Evolutionary conservation across 1,284 basidiomycete genomes (phyloP), one percentile per base, ranked within the genome.

Genomic region (Malassezia yamatoensis): DNA sequence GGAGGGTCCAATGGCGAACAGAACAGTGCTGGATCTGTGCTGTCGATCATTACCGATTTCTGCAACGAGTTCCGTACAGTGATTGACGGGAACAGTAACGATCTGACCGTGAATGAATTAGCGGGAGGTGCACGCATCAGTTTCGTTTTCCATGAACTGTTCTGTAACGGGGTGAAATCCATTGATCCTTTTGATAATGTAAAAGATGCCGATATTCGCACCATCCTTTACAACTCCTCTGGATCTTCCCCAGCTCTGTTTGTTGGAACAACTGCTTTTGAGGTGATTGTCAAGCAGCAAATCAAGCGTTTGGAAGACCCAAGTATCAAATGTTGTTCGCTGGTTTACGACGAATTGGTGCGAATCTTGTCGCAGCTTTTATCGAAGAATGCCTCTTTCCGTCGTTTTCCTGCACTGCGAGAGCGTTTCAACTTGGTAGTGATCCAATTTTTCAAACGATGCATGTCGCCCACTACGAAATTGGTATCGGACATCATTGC

Each of bases 111-210:
- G 69, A 94, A 94, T 72, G 93, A 98, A 77, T 82, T 98, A 21
- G 90, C 88, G 15, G 93, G 93, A 70, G 93, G 93, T 78, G 93
- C 93, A 34, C 84, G 93, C 77, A 96, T 98, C 80, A 87, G 85
- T 69, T 98, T 96, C 70, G 93, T 96, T 54, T 98, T 90, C 81
- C 93, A 98, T 76, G 93, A 98, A 76, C 78, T 96, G 54, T 98
- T 88, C 81, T 91, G 90, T 78, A 91, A 88, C 72, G 93, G 93
- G 62, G 83, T 98, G 74, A 91, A 86, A 80, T 83, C 80, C 61
- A 90, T 96, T 71, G 93, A 98, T 79, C 93, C 93, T 2, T 98
- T 96, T 70, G 93, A 98, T 77, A 88, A 91, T 77, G 88, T 96
- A 61, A 96, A 96, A 78, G 93, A 98, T 74, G 88, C 90, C 29